Percentiles rank a stretch among this genome's conserved stretches.
phyloP scores from a whole-genome alignment of 202 grass and related monocot genomes.

The Schoenoplectus tabernaemontani region DNA sequence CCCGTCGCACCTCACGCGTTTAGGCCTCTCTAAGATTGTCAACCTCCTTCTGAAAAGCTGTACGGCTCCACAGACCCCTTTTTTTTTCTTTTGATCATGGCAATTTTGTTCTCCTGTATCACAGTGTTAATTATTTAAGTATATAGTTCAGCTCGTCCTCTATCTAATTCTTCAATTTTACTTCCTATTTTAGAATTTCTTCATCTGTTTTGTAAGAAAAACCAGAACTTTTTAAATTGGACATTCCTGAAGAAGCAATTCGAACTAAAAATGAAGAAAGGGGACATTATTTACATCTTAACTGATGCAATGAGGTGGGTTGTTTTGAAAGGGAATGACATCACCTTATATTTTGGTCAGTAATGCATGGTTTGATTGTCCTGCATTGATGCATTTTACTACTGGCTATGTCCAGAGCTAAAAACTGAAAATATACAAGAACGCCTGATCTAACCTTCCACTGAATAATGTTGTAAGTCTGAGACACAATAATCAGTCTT shows the following conservation, averaged over 20 bases:
- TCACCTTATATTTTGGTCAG: background rate
- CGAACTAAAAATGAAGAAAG: background rate
- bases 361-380: background rate
- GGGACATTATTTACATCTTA: background rate
- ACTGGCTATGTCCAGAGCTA: background rate
- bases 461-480: background rate
- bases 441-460: background rate
- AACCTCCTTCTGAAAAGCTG: conserved; percentile 47
- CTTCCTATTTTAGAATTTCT: no score
- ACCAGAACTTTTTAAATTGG: background rate
- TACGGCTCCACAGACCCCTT: background rate
- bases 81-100: background rate
- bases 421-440: background rate
- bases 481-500: background rate
- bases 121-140: background rate
- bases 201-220: background rate
- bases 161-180: background rate
- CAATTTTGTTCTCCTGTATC: background rate
- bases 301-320: background rate
- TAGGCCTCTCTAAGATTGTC: conserved; percentile 88
- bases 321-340: background rate
- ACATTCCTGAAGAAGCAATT: background rate
- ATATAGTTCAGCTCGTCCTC: background rate
- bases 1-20: conserved; percentile 61
- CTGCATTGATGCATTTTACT: background rate